phyloP scores from a whole-genome alignment of 75 land plant species.

The Chamaecyparis obtusa region DNA sequence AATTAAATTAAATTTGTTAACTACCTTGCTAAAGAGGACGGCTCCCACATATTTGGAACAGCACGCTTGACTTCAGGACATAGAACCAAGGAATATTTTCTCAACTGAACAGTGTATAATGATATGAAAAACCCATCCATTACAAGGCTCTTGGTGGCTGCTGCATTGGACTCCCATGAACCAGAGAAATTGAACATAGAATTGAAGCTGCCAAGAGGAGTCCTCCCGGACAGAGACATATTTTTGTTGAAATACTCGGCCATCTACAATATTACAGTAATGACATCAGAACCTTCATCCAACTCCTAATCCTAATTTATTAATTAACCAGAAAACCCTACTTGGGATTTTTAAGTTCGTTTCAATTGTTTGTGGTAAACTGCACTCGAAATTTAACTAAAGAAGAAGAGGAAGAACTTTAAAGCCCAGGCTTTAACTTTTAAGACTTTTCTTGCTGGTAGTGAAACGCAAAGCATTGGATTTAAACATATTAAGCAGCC shows the following conservation, averaged over 20 bases:
- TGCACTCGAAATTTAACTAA: not conserved
- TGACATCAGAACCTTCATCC: not conserved
- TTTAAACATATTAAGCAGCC: too few species aligned
- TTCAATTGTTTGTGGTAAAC: not conserved
- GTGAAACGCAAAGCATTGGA: too few species aligned
- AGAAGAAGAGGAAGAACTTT: not conserved
- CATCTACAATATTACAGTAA: conserved; percentile 36
- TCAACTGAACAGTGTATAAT: conserved; percentile 47
- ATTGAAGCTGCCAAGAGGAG: conserved; percentile 68
- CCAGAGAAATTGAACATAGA: conserved; percentile 64
- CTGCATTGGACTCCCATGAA: conserved; percentile 57
- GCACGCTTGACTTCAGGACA: conserved; percentile 48
- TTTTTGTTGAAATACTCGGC: conserved; percentile 60
- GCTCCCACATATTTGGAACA: conserved; percentile 73
- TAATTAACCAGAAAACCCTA: not conserved
- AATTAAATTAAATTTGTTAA: not conserved
- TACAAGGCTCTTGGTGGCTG: conserved; percentile 60
- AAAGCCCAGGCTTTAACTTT: not conserved
- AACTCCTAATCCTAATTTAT: not conserved
- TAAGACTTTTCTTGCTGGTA: too few species aligned
- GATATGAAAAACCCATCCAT: conserved; percentile 58
- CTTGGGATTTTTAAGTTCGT: not conserved
- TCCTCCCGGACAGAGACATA: conserved; percentile 39
- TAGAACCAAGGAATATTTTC: conserved; percentile 31
- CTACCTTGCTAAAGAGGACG: conserved; percentile 75